These are phyloP conservation scores for Blastocystis sp. DNA, from an alignment of 352 stramenopile genomes.

Conservation along the genomic window DNA sequence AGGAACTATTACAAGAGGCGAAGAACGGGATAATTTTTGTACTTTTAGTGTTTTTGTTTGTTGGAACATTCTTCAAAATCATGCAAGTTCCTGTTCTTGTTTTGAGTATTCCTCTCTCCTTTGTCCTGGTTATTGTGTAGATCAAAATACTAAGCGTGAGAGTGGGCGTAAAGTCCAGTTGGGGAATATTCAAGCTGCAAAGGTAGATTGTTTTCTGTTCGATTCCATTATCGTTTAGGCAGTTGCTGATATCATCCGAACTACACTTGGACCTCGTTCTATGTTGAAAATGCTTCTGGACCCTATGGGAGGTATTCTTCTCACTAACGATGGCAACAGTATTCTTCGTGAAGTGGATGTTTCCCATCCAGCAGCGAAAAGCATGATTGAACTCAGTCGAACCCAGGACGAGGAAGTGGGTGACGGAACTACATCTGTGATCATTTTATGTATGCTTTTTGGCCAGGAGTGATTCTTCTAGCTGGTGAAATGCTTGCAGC, in stretches of 20 bases:
- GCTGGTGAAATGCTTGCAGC: conserved; percentile 91
- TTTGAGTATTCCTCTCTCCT: conserved; percentile 5
- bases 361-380: conserved; percentile 93
- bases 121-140: not conserved
- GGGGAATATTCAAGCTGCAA: conserved; percentile 93
- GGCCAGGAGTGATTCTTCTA: conserved; percentile 48
- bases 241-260: conserved; percentile 96
- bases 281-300: conserved; percentile 99
- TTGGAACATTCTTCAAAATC: not conserved
- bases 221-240: conserved; percentile 68
- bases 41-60: not conserved
- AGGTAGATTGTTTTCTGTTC: conserved; percentile 66
- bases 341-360: conserved; percentile 97
- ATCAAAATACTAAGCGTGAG: conserved; percentile 94
- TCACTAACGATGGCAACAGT: conserved; percentile 98
- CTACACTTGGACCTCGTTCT: conserved; percentile 90
- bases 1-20: not conserved
- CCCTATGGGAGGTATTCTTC: conserved; percentile 97
- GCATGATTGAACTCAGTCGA: conserved; percentile 97
- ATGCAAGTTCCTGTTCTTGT: conserved; percentile 62
- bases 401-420: conserved; percentile 98
- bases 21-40: not conserved
- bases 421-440: conserved; percentile 99
- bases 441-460: conserved; percentile 82
- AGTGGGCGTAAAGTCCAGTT: conserved; percentile 93